phyloP scores from a whole-genome alignment of 1,284 basidiomycete species.

The Athelia psychrophila region DNA sequence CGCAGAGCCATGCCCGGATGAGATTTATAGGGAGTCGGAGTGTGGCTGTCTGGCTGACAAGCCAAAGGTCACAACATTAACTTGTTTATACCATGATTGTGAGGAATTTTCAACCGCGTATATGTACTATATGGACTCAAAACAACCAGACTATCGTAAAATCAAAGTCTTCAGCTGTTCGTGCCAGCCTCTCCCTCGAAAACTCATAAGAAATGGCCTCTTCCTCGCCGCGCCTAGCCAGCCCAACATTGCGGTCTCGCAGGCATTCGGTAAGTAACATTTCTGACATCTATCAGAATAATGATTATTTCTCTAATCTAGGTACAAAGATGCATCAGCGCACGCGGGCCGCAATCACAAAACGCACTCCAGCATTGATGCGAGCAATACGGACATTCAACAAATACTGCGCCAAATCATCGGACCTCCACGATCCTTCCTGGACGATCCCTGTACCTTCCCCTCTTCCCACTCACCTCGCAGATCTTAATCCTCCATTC shows the following conservation, averaged over 20 bases:
- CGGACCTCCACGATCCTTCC: constrained; percentile 14
- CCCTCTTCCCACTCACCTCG: constrained; percentile 25
- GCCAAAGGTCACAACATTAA: not conserved
- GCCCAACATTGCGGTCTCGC: constrained; percentile 14
- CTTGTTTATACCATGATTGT: not conserved
- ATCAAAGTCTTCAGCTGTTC: not conserved
- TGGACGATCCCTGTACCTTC: constrained; percentile 30
- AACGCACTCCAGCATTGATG: constrained; percentile 28
- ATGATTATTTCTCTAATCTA: constrained; percentile 7
- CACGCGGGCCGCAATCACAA: constrained; percentile 29
- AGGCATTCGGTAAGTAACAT: constrained; percentile 27
- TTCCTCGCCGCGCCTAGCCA: constrained; percentile 17
- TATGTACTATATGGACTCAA: too few species aligned
- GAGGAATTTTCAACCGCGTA: not conserved
- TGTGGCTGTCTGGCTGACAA: not conserved
- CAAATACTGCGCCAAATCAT: constrained; percentile 25
- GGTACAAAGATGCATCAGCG: constrained; percentile 37
- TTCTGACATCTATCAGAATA: not conserved
- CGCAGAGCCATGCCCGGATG: not conserved
- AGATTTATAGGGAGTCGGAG: not conserved
- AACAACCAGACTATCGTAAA: not conserved
- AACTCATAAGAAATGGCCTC: constrained; percentile 13
- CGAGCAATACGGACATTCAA: constrained; percentile 32
- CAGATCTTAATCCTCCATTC: constrained; percentile 14
- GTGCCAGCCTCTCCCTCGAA: constrained; percentile 1